Evolutionary conservation across 768 basidiomycete species (phyloP), one percentile per base, ranked within the genome.

Genomic region (Russula olivacea): DNA sequence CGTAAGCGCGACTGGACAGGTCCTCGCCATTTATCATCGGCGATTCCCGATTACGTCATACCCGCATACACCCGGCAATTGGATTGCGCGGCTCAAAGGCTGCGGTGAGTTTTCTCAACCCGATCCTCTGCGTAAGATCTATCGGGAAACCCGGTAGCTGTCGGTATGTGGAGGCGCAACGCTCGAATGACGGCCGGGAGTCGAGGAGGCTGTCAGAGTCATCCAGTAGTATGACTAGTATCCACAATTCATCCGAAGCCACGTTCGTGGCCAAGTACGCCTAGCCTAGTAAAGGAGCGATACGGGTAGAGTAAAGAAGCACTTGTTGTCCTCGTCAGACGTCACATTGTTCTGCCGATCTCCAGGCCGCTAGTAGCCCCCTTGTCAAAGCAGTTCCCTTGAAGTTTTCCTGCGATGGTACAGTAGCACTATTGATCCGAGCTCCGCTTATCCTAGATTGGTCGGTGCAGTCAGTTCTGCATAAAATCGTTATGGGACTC

Each of bases 111-210:
- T 28, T 28, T 28, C 28, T 28, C 28, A 28, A 28, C 4, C 4
- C 4, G 28, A 28, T 28, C 28, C 28, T 28, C 28, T 28, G 28
- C 28, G 28, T n/a, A n/a, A 28, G 30, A 38, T 48, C 17, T n/a
- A 23, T 34, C 21, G 41, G 23, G 19, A 8, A 36, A 3, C 3
- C 45, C 17, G 11, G 38, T 30, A 3, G 66, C 78, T 67, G 70
- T 83, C 87, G 6, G 93, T 96, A 68, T 97, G 92, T 3, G 74
- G 69, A 15, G 89, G 90, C n/a, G 93, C 93, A 14, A 93, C 75
- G 68, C 87, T 89, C 0, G 92, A 93, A 73, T 95, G 94, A 0
- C 93, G 92, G 4, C 93, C 92, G 0, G 84, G 78, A 0, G 85
- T 76, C 15, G 79, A 74, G 10, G 79, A 74, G 11, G 93, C 83